Percentiles rank a stretch among this genome's conserved stretches.
phyloP scores from a whole-genome alignment of 78 protist genomes.

The Dictyostelium firmibasis region DNA sequence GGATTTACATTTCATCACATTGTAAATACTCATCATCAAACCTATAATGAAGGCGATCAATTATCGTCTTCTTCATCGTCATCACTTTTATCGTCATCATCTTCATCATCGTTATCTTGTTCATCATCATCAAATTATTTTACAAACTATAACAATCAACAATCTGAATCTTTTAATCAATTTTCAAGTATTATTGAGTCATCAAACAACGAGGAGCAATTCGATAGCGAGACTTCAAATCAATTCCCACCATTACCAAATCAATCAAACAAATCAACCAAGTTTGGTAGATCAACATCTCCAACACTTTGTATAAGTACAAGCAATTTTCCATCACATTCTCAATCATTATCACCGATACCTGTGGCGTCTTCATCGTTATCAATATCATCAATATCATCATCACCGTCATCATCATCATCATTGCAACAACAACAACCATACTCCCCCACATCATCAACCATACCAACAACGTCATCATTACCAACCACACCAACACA shows the following conservation, averaged over 20 bases:
- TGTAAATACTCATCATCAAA: not conserved
- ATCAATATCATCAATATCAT: not conserved
- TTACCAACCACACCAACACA: not conserved
- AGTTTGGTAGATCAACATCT: conserved; percentile 16
- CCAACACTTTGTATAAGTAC: not conserved
- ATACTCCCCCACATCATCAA: not conserved
- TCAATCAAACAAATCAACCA: not conserved
- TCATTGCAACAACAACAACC: not conserved
- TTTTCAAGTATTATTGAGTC: not conserved
- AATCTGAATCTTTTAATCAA: conserved; percentile 31
- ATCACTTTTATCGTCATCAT: not conserved
- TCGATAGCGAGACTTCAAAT: not conserved
- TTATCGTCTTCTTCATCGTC: not conserved
- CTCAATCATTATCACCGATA: not conserved
- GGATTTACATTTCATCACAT: not conserved
- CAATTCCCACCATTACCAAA: conserved; percentile 18
- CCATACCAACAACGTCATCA: not conserved
- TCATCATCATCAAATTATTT: conserved; percentile 5
- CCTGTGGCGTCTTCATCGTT: not conserved
- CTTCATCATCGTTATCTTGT: not conserved
- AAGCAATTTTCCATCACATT: not conserved
- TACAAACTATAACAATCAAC: not conserved
- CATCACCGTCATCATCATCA: not conserved
- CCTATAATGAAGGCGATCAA: not conserved
- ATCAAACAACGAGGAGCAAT: not conserved